Evolutionary conservation across 257 asterid genomes (phyloP).

Genomic region (Forsythia suspensa): DNA sequence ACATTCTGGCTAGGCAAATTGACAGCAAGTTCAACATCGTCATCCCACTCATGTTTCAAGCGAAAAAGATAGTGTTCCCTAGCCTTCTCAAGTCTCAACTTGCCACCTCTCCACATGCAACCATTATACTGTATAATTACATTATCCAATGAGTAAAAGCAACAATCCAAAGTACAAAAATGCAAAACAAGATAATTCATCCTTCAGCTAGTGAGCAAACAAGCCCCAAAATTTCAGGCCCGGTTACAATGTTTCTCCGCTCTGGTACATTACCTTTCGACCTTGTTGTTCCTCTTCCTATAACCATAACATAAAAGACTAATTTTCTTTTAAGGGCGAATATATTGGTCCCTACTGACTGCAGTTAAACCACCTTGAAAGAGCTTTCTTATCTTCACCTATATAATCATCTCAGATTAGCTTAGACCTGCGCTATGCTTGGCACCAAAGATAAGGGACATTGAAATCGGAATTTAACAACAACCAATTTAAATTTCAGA

Average conservation of each 20-base stretch:
- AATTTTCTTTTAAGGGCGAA: background rate
- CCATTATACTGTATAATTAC: constrained; percentile 72
- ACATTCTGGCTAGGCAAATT: constrained; percentile 27
- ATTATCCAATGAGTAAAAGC: constrained; percentile 18
- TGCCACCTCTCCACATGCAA: constrained; percentile 94
- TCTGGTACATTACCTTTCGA: background rate
- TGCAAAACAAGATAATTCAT: background rate
- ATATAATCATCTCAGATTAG: background rate
- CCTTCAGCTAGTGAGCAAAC: background rate
- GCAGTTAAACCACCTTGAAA: background rate
- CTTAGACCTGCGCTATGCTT: background rate
- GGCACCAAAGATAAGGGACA: background rate
- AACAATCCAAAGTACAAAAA: background rate
- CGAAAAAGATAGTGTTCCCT: constrained; percentile 65
- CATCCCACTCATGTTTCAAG: constrained; percentile 72
- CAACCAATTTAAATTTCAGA: background rate
- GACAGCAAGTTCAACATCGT: constrained; percentile 53
- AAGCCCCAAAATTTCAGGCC: background rate
- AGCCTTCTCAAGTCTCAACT: constrained; percentile 88
- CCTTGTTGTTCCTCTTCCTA: constrained; percentile 7
- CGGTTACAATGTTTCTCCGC: background rate
- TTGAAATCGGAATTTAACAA: background rate
- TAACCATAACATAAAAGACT: background rate
- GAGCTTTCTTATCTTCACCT: background rate
- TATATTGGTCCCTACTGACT: constrained; percentile 8